Evolutionary conservation across 495 filamentous ascomycete species (phyloP).

Genomic region (Penicillium pancosmium): DNA sequence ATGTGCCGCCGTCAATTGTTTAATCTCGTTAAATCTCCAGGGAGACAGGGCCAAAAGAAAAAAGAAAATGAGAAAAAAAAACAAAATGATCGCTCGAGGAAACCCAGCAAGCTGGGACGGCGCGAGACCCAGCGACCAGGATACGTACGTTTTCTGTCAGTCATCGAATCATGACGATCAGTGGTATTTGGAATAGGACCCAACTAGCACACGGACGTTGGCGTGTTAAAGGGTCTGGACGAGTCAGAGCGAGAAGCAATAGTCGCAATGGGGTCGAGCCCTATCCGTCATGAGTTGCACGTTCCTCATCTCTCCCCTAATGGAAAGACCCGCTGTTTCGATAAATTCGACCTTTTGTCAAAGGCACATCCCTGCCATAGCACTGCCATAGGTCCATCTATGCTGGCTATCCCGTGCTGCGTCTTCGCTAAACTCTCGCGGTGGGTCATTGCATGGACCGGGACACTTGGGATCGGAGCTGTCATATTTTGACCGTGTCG

Average conservation of each 20-base stretch:
- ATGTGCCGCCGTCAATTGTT: slow-evolving; percentile 5
- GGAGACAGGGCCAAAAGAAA: not conserved
- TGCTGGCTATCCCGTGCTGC: slow-evolving; percentile 10
- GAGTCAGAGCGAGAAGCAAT: slow-evolving; percentile 21
- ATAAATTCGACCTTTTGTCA: not conserved
- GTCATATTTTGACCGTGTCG: slow-evolving; percentile 41
- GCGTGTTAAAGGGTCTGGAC: slow-evolving; percentile 14
- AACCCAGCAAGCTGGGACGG: slow-evolving; percentile 37
- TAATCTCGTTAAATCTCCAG: slow-evolving; percentile 4
- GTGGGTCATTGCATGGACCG: slow-evolving; percentile 11
- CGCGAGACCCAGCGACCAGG: slow-evolving; percentile 39
- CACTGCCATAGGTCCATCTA: not conserved
- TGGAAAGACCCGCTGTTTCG: not conserved
- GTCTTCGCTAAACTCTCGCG: slow-evolving; percentile 15
- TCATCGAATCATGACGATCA: slow-evolving; percentile 24
- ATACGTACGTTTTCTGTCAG: slow-evolving; percentile 41
- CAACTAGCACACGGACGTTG: slow-evolving; percentile 28
- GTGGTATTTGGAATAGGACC: slow-evolving; percentile 28
- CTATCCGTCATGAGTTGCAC: slow-evolving; percentile 17
- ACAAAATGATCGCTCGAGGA: slow-evolving; percentile 36
- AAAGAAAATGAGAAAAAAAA: slow-evolving; percentile 13
- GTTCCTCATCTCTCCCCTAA: slow-evolving; percentile 11
- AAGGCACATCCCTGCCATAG: slow-evolving; percentile 8
- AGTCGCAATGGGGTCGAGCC: slow-evolving; percentile 15
- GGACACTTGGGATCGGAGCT: slow-evolving; percentile 33